Evolutionary conservation across 2,329 filamentous ascomycete species (phyloP), one percentile per base, ranked within the genome.

Genomic region (Colletotrichum sp.): DNA sequence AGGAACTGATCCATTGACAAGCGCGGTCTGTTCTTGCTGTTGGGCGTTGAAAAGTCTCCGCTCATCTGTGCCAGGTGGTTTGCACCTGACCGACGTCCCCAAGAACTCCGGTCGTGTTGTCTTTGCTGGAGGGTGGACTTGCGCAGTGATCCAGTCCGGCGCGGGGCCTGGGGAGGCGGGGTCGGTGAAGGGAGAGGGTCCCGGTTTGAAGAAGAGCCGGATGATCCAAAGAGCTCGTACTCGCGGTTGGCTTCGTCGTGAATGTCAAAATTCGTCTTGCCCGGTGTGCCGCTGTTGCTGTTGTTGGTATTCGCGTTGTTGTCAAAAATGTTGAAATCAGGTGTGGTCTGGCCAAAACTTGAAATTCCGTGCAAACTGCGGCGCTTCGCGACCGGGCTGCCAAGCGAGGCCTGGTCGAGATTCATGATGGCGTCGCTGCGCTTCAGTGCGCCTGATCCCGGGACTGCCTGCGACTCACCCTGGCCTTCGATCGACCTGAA

Each of bases 391-490:
- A 96, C 94, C 1, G 97, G 96, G 81, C 95, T 98, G 79, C 94
- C 94, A 71, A 94, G 89, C 79, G 90, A 93, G 32, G 92, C 89
- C 77, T 95, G 94, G 80, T 98, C 96, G 64, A 97, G 86, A 80
- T 95, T 95, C 94, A 98, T 96, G 67, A 94, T 93, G 58, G 94
- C 94, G 86, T 98, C 96, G 81, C 94, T 96, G 79, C 97, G 93
- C 89, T 98, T 98, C 79, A 98, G 87, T 7, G 96, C 96, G 82
- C 96, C 98, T 7, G 94, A 92, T n/a, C 76, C 76, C 21, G 74
- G 71, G 9, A 34, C 36, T 26, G 64, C 65, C 38, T 74, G 74
- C 76, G 92, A 92, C 24, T 90, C 87, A 21, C 90, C 87, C 63
- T 84, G 86, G 21, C 83, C 82, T 67, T 92, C 90, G 18, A 88